Conservation (phyloP, 345 rosid genomes). For the Angophora floribunda region DNA sequence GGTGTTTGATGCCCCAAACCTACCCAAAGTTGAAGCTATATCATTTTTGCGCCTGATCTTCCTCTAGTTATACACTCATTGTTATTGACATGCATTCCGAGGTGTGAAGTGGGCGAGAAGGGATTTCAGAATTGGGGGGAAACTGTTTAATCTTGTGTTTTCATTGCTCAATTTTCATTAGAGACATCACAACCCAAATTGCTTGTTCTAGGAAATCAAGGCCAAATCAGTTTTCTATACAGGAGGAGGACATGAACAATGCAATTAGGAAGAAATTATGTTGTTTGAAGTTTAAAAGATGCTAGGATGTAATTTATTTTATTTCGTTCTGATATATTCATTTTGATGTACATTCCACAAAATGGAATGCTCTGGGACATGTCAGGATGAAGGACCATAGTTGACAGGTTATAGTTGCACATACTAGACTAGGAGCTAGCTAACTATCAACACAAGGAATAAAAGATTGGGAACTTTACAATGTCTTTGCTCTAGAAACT, state of each 20-base stretch:
- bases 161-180: neutral
- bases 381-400: neutral
- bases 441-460: neutral
- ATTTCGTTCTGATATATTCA: neutral
- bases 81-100: neutral
- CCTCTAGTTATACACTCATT: neutral
- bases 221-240: fast-evolving
- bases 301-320: neutral
- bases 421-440: neutral
- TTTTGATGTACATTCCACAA: neutral
- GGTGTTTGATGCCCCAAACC: no score
- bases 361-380: neutral
- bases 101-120: neutral
- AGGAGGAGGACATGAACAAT: neutral
- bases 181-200: neutral
- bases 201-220: neutral
- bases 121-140: neutral
- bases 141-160: neutral
- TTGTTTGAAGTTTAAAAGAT: neutral
- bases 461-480: neutral
- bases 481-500: neutral
- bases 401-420: neutral
- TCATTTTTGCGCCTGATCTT: no score
- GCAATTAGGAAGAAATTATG: neutral
- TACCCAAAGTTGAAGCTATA: no score